Percentiles rank a stretch among this genome's conserved stretches.
These are phyloP conservation scores for Fistulifera solaris DNA, from an alignment of 108 stramenopile genomes.

Conservation along the genomic window DNA sequence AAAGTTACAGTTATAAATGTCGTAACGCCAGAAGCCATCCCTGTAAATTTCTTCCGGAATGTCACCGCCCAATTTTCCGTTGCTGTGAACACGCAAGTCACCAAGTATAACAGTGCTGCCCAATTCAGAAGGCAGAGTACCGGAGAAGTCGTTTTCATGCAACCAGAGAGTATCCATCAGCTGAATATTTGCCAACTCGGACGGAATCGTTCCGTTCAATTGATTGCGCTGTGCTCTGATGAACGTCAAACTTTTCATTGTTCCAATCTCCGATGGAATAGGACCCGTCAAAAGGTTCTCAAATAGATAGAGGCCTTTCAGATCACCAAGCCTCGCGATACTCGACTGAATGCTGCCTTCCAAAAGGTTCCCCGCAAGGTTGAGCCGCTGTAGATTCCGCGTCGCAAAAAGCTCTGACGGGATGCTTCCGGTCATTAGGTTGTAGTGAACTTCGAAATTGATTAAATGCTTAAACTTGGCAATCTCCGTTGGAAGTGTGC, in stretches of 20 bases:
- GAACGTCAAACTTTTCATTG: conserved; percentile 2
- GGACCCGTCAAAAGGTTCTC: conserved; percentile 2
- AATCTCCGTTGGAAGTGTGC: conserved; percentile 25
- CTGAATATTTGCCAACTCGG: conserved; percentile 24
- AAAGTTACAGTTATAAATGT: conserved; percentile 10
- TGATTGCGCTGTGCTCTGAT: not conserved
- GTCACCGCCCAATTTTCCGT: not conserved
- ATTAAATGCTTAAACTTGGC: conserved; percentile 19
- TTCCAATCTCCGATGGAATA: not conserved
- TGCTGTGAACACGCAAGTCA: conserved; percentile 2
- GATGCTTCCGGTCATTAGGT: conserved; percentile 29
- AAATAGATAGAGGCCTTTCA: not conserved
- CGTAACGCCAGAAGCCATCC: not conserved
- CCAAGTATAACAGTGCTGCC: conserved; percentile 5
- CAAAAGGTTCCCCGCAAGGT: not conserved
- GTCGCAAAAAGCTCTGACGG: conserved; percentile 17
- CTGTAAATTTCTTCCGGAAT: conserved; percentile 2
- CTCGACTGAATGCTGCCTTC: not conserved
- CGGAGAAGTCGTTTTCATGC: conserved; percentile 35
- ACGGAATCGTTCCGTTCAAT: conserved; percentile 29
- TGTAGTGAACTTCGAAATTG: conserved; percentile 37
- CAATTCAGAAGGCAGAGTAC: conserved; percentile 40
- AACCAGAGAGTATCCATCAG: conserved; percentile 47
- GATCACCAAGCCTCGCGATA: not conserved
- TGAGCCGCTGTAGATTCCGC: conserved; percentile 13